A percentile compares a stretch with the other conserved stretches of the same genome.
phyloP scores from a whole-genome alignment of 495 filamentous ascomycete genomes.

The Talaromyces thailandensis region DNA sequence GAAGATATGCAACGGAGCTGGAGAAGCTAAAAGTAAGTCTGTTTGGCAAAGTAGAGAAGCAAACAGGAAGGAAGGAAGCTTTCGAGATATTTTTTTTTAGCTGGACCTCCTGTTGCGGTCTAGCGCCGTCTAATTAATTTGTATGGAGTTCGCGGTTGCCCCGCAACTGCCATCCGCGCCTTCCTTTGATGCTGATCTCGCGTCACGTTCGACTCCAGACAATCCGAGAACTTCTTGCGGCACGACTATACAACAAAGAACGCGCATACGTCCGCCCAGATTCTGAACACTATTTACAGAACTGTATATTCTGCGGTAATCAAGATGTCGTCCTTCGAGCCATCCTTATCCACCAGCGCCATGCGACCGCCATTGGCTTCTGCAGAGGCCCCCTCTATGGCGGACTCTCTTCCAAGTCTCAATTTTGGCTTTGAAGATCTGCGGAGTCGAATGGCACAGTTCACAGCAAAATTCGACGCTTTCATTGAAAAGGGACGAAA shows the following conservation, averaged over 20 bases:
- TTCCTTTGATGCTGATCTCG: neutral
- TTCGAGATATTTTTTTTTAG: neutral
- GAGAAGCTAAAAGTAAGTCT: neutral
- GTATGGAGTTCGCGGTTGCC: conserved; percentile 3
- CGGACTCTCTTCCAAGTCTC: conserved; percentile 78
- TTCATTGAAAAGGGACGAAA: conserved; percentile 90
- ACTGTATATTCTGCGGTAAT: neutral
- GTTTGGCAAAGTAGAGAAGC: neutral
- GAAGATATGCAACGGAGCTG: neutral
- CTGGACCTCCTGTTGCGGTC: neutral
- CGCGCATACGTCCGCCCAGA: neutral
- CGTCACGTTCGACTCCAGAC: neutral
- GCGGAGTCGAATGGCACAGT: conserved; percentile 88
- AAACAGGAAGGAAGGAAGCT: neutral
- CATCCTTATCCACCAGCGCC: conserved; percentile 63
- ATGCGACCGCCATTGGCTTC: conserved; percentile 60
- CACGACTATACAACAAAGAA: neutral
- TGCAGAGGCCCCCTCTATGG: conserved; percentile 53
- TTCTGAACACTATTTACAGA: neutral
- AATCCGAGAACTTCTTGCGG: neutral
- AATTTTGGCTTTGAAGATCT: conserved; percentile 96
- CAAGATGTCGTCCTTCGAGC: conserved; percentile 67
- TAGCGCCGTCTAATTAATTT: neutral
- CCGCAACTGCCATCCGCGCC: conserved; percentile 3
- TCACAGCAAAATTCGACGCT: conserved; percentile 82